phyloP scores from a whole-genome alignment of 2,329 filamentous ascomycete genomes.

The Ilyonectria mors-panacis region DNA sequence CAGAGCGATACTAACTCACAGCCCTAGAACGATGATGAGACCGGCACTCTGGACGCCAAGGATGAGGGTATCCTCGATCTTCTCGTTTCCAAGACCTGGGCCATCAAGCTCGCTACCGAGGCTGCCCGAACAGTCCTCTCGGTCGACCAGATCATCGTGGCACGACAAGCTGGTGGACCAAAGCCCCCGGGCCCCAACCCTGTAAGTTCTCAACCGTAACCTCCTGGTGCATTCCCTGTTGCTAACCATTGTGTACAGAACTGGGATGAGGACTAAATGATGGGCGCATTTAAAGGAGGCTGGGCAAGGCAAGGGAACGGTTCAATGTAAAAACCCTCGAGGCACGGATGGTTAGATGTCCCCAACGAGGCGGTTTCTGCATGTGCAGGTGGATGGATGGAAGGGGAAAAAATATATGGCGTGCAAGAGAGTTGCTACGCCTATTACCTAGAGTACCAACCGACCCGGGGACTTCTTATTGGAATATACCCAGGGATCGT shows the following conservation, averaged over 20 bases:
- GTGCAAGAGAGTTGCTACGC: slow-evolving; percentile 18
- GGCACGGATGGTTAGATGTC: slow-evolving; percentile 45
- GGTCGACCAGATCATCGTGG: slow-evolving; percentile 99
- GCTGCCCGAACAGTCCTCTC: slow-evolving; percentile 93
- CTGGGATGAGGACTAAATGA: slow-evolving; percentile 74
- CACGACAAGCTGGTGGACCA: slow-evolving; percentile 95
- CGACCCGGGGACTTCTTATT: slow-evolving; percentile 7
- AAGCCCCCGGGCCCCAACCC: slow-evolving; percentile 97
- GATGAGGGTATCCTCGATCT: slow-evolving; percentile 93
- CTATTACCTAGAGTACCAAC: slow-evolving; percentile 17
- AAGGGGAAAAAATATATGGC: slow-evolving; percentile 16
- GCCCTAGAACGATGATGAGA: slow-evolving; percentile 80
- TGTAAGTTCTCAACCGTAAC: slow-evolving; percentile 54
- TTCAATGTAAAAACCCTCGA: slow-evolving; percentile 32
- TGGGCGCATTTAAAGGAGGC: slow-evolving; percentile 48
- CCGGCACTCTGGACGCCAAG: slow-evolving; percentile 87
- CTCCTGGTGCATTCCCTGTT: not conserved
- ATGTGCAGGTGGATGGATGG: slow-evolving; percentile 22
- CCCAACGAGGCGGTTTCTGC: slow-evolving; percentile 21
- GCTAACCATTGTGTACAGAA: slow-evolving; percentile 60
- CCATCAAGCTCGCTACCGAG: slow-evolving; percentile 96
- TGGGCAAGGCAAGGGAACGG: slow-evolving; percentile 43
- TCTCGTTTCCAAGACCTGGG: slow-evolving; percentile 93
- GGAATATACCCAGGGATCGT: slow-evolving; percentile 16
- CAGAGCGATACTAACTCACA: slow-evolving; percentile 38